Evolutionary conservation across 306 rosid genomes (phyloP).

Genomic region (Rosa multiflora): DNA sequence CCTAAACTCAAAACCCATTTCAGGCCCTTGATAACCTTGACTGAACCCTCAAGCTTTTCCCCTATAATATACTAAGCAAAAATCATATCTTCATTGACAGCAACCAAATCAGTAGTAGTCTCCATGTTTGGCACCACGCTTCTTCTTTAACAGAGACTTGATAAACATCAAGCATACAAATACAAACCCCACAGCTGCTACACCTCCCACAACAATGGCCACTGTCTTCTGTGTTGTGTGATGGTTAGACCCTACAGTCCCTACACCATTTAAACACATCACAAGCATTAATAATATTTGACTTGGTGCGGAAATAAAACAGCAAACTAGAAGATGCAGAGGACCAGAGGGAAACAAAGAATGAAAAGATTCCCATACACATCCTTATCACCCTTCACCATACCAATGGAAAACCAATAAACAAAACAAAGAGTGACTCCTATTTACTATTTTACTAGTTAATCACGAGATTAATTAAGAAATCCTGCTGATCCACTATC

Average conservation of each 20-base stretch:
- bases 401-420: neutral
- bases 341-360: neutral
- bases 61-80: constrained; percentile 23
- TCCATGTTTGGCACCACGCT: constrained; percentile 49
- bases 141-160: constrained; percentile 61
- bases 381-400: neutral
- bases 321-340: neutral
- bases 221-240: constrained; percentile 66
- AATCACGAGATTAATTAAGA: neutral
- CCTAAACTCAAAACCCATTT: neutral
- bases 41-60: neutral
- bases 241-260: constrained; percentile 32
- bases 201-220: constrained; percentile 88
- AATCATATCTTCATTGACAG: neutral
- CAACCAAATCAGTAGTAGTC: neutral
- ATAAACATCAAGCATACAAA: constrained; percentile 62
- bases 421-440: neutral
- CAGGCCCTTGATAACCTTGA: neutral
- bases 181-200: constrained; percentile 76
- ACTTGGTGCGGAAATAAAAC: neutral
- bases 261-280: constrained; percentile 31
- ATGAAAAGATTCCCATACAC: neutral
- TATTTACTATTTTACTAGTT: neutral
- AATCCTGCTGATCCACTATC: neutral
- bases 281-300: constrained; percentile 1